phyloP scores from a whole-genome alignment of 176 grass and related monocot species.

The Phyllostachys edulis region DNA sequence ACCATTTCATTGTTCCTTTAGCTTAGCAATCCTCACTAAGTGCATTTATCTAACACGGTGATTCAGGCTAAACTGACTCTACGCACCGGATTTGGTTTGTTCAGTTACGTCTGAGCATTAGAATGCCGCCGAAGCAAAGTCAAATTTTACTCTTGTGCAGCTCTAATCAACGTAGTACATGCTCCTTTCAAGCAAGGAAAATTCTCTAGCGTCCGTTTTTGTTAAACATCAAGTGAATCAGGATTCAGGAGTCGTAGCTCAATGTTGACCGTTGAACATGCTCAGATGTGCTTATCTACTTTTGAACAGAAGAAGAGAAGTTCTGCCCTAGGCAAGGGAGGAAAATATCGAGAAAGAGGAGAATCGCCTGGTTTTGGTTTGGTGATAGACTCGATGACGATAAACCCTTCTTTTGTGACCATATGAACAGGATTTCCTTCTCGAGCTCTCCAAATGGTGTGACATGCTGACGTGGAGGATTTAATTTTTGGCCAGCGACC shows the following conservation, averaged over 20 bases:
- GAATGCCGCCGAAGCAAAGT: background rate
- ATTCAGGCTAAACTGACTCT: background rate
- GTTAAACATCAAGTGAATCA: background rate
- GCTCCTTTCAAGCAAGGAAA: background rate
- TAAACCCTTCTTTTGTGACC: background rate
- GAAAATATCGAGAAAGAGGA: background rate
- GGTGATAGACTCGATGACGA: background rate
- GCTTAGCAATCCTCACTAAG: background rate
- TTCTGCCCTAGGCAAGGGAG: background rate
- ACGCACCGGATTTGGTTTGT: background rate
- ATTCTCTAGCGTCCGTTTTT: background rate
- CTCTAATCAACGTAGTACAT: background rate
- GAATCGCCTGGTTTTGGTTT: background rate
- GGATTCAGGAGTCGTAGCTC: background rate
- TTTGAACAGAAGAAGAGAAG: background rate
- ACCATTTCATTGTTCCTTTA: background rate
- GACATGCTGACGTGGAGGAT: constrained; percentile 24
- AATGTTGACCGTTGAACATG: background rate
- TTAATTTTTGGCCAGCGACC: constrained; percentile 34
- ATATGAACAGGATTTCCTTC: background rate
- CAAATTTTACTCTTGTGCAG: background rate
- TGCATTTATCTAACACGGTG: background rate
- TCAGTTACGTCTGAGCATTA: background rate
- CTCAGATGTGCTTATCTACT: background rate
- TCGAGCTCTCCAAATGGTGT: background rate